These are phyloP conservation scores for Yarrowia porcina DNA, from an alignment of 805 yeast genomes.

Conservation along the genomic window DNA sequence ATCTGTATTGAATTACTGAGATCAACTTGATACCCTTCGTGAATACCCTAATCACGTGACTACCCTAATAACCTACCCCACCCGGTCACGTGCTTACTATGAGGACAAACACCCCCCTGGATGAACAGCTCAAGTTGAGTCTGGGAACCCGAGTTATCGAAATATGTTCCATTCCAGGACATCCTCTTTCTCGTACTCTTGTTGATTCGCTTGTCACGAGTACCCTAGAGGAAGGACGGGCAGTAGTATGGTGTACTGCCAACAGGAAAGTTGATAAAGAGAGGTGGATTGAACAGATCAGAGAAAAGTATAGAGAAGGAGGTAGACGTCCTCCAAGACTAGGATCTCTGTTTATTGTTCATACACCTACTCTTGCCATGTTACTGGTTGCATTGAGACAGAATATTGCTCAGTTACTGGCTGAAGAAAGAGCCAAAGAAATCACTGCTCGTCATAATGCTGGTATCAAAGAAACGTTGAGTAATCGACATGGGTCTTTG, in stretches of 20 bases:
- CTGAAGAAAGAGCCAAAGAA: conserved; percentile 5
- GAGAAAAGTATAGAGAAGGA: neutral
- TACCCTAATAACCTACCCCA: no score
- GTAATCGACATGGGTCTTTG: neutral
- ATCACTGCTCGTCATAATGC: neutral
- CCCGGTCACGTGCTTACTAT: no score
- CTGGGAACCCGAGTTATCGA: neutral
- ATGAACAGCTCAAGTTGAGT: neutral
- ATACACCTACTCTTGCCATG: conserved; percentile 5
- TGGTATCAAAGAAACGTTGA: neutral
- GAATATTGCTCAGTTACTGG: neutral
- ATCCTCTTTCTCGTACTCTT: neutral
- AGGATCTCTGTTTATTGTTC: neutral
- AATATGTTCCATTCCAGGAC: conserved; percentile 9
- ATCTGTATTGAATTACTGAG: no score
- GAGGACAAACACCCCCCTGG: neutral
- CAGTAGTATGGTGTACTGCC: conserved; percentile 8
- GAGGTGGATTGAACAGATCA: neutral
- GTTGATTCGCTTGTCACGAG: neutral
- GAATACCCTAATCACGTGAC: neutral
- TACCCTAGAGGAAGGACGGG: neutral
- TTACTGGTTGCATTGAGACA: neutral
- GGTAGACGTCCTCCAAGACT: no score
- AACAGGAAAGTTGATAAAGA: neutral
- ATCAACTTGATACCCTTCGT: no score